Conservation (phyloP, 2,329 filamentous ascomycete species). For the Colletotrichum sp. region DNA sequence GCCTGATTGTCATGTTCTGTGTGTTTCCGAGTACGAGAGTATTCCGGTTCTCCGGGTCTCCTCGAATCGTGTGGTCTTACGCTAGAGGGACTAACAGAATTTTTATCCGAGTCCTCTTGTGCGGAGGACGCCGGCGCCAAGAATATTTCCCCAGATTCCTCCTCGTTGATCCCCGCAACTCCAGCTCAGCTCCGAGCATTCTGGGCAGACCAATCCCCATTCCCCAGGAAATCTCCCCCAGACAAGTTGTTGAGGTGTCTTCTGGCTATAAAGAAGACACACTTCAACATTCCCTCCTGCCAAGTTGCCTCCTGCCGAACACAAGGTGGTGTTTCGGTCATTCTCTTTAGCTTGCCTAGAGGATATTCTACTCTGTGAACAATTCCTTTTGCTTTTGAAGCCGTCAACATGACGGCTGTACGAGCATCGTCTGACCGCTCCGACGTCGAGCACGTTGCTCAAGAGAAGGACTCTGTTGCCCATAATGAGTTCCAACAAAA, state of each 20-base stretch:
- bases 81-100: neutral
- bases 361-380: neutral
- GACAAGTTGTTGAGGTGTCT: neutral
- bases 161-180: neutral
- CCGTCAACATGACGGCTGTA: constrained; percentile 16
- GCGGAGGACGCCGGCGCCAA: neutral
- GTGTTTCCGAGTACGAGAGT: neutral
- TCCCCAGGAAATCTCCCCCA: neutral
- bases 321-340: neutral
- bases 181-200: neutral
- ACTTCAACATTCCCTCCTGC: neutral
- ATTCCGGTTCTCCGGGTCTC: neutral
- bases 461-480: constrained; percentile 27
- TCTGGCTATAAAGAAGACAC: neutral
- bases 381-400: neutral
- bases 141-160: neutral
- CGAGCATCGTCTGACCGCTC: constrained; percentile 1
- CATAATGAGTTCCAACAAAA: constrained; percentile 26
- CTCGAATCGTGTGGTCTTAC: neutral
- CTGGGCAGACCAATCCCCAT: neutral
- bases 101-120: neutral
- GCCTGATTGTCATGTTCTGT: neutral
- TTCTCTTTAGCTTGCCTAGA: neutral
- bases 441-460: constrained; percentile 28
- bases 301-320: neutral